Evolutionary conservation across 805 yeast species (phyloP).

Genomic region (Yarrowia deformans): DNA sequence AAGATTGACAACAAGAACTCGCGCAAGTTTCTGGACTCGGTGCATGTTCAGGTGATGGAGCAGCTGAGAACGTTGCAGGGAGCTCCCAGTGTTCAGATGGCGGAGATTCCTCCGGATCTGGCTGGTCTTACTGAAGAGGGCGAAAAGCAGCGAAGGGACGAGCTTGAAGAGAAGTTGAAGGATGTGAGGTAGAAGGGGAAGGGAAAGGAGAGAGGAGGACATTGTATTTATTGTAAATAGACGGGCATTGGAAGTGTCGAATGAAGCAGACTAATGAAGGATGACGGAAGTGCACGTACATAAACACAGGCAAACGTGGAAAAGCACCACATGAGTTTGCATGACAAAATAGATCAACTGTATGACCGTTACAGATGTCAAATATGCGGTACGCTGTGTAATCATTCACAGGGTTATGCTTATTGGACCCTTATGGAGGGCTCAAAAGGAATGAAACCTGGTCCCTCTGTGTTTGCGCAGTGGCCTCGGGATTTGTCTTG

Average conservation of each 20-base stretch:
- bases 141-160: constrained; percentile 51
- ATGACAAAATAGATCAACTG: no score
- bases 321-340: no score
- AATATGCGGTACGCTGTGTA: no score
- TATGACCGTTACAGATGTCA: no score
- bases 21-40: constrained; percentile 80
- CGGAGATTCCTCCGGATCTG: constrained; percentile 78
- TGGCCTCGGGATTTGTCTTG: no score
- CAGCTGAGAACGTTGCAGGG: constrained; percentile 81
- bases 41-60: constrained; percentile 77
- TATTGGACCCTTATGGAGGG: not conserved
- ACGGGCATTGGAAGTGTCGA: not conserved
- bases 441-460: not conserved
- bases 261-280: no score
- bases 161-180: constrained; percentile 43
- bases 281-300: no score
- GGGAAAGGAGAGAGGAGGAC: no score
- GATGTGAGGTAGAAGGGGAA: constrained; percentile 34
- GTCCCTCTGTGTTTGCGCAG: no score
- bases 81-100: constrained; percentile 95
- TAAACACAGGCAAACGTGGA: no score
- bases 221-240: constrained; percentile 19
- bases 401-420: not conserved
- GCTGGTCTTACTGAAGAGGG: constrained; percentile 52
- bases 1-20: constrained; percentile 85